Percentiles rank a stretch among this genome's conserved stretches.
Evolutionary conservation across 2,329 filamentous ascomycete genomes (phyloP).

Genomic region (Endothia cerciana): DNA sequence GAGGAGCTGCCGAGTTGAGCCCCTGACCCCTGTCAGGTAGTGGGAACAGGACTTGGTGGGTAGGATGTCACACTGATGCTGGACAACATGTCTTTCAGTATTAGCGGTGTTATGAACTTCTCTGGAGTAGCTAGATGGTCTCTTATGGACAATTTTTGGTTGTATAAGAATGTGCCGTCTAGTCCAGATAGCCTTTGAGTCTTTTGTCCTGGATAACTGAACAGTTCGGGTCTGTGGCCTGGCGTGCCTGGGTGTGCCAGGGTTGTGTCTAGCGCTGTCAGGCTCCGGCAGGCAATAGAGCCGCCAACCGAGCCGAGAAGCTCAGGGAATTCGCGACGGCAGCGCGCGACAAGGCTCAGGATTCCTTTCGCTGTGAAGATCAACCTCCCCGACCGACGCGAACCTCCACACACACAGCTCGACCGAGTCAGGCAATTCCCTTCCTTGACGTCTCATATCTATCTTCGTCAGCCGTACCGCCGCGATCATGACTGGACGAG

Average conservation of each 20-base stretch:
- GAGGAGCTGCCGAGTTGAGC: not conserved
- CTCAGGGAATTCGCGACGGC: slow-evolving; percentile 17
- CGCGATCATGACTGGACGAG: slow-evolving; percentile 60
- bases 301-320: slow-evolving; percentile 2
- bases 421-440: not conserved
- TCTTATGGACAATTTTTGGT: not conserved
- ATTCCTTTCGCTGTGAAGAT: slow-evolving; percentile 14
- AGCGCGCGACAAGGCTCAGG: slow-evolving; percentile 21
- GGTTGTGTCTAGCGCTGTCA: slow-evolving; percentile 21
- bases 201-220: not conserved
- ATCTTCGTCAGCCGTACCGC: not conserved
- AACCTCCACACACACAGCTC: slow-evolving; percentile 4
- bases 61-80: no score
- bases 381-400: not conserved
- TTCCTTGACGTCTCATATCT: not conserved
- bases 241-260: not conserved
- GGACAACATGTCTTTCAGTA: no score
- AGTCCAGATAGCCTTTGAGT: not conserved
- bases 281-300: slow-evolving; percentile 17
- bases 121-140: not conserved
- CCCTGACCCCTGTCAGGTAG: slow-evolving; percentile 4
- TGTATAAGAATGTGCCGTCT: not conserved
- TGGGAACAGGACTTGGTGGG: not conserved
- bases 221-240: slow-evolving; percentile 3
- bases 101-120: not conserved